These are phyloP conservation scores for Erysimum pusillum DNA, from an alignment of 441 rosid genomes.

Conservation along the genomic window DNA sequence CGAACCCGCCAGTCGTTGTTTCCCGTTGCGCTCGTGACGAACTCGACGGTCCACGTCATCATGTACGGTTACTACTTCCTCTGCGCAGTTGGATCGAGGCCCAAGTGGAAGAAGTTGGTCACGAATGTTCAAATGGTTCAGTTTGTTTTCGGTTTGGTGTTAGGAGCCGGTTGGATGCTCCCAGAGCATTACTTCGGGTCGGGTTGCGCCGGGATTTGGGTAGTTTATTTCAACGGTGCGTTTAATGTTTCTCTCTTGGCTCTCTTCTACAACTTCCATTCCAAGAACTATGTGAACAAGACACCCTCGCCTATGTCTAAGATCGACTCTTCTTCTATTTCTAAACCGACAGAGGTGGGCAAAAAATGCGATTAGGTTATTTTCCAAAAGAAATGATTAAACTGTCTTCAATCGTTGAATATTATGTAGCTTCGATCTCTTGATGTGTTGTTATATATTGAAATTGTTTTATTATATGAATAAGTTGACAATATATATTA, in stretches of 20 bases:
- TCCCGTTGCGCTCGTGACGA: constrained; percentile 59
- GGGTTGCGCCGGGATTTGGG: constrained; percentile 69
- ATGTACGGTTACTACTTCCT: constrained; percentile 71
- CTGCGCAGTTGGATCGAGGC: constrained; percentile 59
- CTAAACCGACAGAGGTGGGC: background rate
- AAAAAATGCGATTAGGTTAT: background rate
- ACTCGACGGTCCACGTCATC: constrained; percentile 65
- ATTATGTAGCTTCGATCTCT: background rate
- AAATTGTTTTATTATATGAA: constrained; percentile 6
- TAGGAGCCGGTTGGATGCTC: constrained; percentile 55
- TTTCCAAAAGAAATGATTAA: background rate
- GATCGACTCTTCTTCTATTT: background rate
- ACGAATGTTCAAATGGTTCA: constrained; percentile 71
- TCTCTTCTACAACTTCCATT: constrained; percentile 62
- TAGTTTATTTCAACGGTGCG: constrained; percentile 56
- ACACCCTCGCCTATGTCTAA: background rate
- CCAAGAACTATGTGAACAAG: constrained; percentile 49
- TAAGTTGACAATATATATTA: constrained; percentile 1
- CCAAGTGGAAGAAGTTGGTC: constrained; percentile 71
- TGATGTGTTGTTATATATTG: constrained; percentile 11
- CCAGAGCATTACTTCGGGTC: constrained; percentile 53
- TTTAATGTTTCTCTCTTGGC: constrained; percentile 62
- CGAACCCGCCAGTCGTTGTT: constrained; percentile 59
- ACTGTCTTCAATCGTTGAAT: background rate
- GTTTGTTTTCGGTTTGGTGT: constrained; percentile 56